Percentiles rank a stretch among this genome's conserved stretches.
These are phyloP conservation scores for Lichtheimia hyalospora DNA, from an alignment of 371 early-diverging fungal species.

Conservation along the genomic window DNA sequence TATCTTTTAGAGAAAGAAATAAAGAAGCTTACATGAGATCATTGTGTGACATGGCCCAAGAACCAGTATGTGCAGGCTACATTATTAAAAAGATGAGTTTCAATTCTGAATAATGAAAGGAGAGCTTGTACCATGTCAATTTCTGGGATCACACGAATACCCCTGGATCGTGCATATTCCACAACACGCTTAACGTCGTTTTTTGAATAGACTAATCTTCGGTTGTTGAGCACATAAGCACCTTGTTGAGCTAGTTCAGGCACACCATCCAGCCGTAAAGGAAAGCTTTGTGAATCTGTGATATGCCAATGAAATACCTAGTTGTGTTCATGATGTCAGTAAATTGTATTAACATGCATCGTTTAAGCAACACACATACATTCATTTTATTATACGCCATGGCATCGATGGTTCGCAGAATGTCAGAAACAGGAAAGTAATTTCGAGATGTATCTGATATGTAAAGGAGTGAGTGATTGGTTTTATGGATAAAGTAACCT, in stretches of 20 bases:
- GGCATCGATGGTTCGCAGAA: constrained; percentile 55
- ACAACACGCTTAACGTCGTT: constrained; percentile 61
- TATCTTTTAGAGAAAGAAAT: background rate
- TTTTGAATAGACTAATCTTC: constrained; percentile 58
- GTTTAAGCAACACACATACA: constrained; percentile 17
- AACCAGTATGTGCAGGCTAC: constrained; percentile 72
- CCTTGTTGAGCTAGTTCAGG: constrained; percentile 65
- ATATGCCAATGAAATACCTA: constrained; percentile 79
- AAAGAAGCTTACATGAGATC: constrained; percentile 37
- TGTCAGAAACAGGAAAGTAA: constrained; percentile 63
- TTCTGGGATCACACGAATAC: constrained; percentile 74
- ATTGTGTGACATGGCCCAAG: constrained; percentile 38
- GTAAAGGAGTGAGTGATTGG: too few relatives aligned
- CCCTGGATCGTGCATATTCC: constrained; percentile 54
- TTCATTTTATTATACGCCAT: constrained; percentile 61
- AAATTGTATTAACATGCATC: background rate
- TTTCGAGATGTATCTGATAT: constrained; percentile 72
- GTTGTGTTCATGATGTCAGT: background rate
- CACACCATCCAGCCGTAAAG: constrained; percentile 45
- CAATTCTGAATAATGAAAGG: too few relatives aligned
- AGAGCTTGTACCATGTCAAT: constrained; percentile 61
- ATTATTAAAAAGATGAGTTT: background rate
- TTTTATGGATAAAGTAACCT: background rate
- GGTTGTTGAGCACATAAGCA: constrained; percentile 44
- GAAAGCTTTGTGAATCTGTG: constrained; percentile 71